These are phyloP conservation scores for Hordeum pubiflorum DNA, from an alignment of 202 grass and related monocot genomes.

Conservation along the genomic window DNA sequence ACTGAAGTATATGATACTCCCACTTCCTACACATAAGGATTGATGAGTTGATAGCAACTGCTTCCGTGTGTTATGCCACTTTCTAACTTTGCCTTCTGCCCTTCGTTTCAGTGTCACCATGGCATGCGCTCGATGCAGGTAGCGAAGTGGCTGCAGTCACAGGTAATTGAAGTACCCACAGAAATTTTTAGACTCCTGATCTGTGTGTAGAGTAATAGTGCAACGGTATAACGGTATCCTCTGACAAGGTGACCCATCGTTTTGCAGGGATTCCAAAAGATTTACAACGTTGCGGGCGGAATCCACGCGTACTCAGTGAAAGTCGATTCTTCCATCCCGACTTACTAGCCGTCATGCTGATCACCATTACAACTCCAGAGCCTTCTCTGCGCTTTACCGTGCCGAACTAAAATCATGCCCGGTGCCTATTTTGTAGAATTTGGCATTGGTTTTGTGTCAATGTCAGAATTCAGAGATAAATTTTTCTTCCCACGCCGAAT, in stretches of 20 bases:
- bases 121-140: conserved; percentile 91
- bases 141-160: conserved; percentile 90
- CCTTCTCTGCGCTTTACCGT: not conserved
- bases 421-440: not conserved
- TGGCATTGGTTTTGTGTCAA: not conserved
- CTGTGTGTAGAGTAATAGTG: not conserved
- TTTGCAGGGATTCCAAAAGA: conserved; percentile 81
- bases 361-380: not conserved
- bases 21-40: not conserved
- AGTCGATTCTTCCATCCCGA: conserved; percentile 69
- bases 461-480: not conserved
- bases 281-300: conserved; percentile 73
- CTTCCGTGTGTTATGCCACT: not conserved
- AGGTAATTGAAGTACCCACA: conserved; percentile 36
- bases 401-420: not conserved
- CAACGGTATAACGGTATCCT: not conserved
- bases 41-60: not conserved
- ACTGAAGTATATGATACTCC: not conserved
- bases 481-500: not conserved
- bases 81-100: not conserved
- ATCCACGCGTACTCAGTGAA: conserved; percentile 75
- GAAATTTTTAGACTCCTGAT: not conserved
- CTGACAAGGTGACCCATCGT: not conserved
- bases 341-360: conserved; percentile 43
- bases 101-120: conserved; percentile 74